Evolutionary conservation across 2,329 filamentous ascomycete genomes (phyloP).

Genomic region (Aphanoascus verrucosus): DNA sequence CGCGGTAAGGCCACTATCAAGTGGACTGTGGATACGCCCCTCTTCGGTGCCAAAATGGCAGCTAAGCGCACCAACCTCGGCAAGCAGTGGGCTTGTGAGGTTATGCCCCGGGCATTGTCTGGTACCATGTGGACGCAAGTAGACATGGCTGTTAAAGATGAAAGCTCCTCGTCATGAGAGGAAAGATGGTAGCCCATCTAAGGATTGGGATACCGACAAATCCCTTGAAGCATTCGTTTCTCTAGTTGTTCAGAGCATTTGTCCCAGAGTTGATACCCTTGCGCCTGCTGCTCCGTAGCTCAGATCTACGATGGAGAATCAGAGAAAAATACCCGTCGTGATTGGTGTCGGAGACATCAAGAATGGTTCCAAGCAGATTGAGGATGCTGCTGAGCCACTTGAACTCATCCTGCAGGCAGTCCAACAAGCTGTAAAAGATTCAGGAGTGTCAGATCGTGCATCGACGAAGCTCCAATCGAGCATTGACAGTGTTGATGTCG

Average conservation of each 20-base stretch:
- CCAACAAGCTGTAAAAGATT: conserved; percentile 42
- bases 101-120: too few species aligned
- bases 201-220: neutral
- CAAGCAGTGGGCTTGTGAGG: too few species aligned
- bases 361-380: conserved; percentile 43
- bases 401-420: conserved; percentile 50
- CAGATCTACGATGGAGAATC: neutral
- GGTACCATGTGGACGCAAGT: too few species aligned
- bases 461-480: conserved; percentile 32
- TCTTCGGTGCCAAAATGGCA: too few species aligned
- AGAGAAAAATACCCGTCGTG: conserved; percentile 40
- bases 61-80: too few species aligned
- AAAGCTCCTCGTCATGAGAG: neutral
- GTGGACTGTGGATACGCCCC: too few species aligned
- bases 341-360: conserved; percentile 54
- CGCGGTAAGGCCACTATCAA: too few species aligned
- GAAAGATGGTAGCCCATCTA: neutral
- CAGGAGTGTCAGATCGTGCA: conserved; percentile 25
- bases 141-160: neutral
- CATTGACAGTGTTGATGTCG: conserved; percentile 50
- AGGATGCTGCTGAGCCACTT: conserved; percentile 49
- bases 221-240: neutral
- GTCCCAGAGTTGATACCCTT: neutral
- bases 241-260: too few species aligned
- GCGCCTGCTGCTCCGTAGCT: neutral